These are phyloP conservation scores for Aspergillus cavernicola DNA, from an alignment of 495 filamentous ascomycete species.

Conservation along the genomic window DNA sequence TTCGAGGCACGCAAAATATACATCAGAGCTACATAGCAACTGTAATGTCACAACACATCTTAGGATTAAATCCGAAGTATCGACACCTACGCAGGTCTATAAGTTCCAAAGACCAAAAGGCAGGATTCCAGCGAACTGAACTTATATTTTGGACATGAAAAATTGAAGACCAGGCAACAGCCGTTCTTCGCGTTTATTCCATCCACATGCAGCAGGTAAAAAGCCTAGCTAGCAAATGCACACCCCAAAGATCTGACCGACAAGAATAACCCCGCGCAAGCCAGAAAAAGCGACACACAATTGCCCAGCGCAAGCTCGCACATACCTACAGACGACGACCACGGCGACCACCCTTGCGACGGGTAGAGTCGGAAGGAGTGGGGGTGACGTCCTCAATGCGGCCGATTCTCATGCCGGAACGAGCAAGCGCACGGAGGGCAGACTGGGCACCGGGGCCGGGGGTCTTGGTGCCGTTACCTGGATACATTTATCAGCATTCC, in stretches of 20 bases:
- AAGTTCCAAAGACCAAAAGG: background rate
- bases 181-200: slow-evolving; percentile 59
- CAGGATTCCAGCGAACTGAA: background rate
- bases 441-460: slow-evolving; percentile 98
- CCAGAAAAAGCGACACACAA: slow-evolving; percentile 13
- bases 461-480: slow-evolving; percentile 98
- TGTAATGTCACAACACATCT: too few species aligned
- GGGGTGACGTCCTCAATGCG: slow-evolving; percentile 99
- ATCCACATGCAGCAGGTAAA: slow-evolving; percentile 43
- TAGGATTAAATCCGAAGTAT: too few species aligned
- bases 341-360: slow-evolving; percentile 99
- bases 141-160: slow-evolving; percentile 37
- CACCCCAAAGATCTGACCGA: slow-evolving; percentile 16
- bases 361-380: slow-evolving; percentile 96
- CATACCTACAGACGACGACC: slow-evolving; percentile 92
- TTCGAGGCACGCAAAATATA: too few species aligned
- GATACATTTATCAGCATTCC: background rate
- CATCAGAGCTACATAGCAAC: too few species aligned
- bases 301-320: slow-evolving; percentile 20
- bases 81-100: too few species aligned
- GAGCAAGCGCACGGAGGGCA: slow-evolving; percentile 95
- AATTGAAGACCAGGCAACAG: slow-evolving; percentile 55
- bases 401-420: slow-evolving; percentile 99
- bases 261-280: slow-evolving; percentile 21
- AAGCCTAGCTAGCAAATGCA: slow-evolving; percentile 27